Evolutionary conservation across 2,329 filamentous ascomycete species (phyloP).

Genomic region (Diaporthe nobilis): DNA sequence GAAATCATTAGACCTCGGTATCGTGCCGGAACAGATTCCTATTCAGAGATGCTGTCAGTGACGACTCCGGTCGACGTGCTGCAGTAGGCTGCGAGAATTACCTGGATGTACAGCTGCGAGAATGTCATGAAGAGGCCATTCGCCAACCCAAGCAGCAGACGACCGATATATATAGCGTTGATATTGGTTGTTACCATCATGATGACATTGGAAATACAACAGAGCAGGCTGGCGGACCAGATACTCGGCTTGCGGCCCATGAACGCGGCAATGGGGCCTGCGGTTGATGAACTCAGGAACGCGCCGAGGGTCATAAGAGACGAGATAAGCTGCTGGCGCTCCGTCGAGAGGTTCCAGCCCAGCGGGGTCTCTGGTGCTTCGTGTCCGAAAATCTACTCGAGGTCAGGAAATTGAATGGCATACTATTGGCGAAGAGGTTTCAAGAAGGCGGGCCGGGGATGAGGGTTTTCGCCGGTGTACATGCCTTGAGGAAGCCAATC

Average conservation of each 20-base stretch:
- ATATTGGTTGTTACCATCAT: conserved; percentile 71
- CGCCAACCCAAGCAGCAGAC: conserved; percentile 68
- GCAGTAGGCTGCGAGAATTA: neutral
- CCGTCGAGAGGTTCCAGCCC: conserved; percentile 61
- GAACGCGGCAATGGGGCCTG: conserved; percentile 54
- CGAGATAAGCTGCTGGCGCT: conserved; percentile 62
- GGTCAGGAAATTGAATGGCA: neutral
- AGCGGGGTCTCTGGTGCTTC: conserved; percentile 51
- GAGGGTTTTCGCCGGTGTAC: neutral
- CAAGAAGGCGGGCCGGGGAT: neutral
- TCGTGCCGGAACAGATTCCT: conserved; percentile 54
- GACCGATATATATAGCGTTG: conserved; percentile 67
- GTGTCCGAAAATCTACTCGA: conserved; percentile 54
- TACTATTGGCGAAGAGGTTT: neutral
- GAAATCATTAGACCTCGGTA: conserved; percentile 61
- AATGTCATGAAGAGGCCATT: conserved; percentile 72
- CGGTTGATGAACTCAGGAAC: conserved; percentile 59
- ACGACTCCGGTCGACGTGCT: neutral
- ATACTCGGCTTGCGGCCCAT: conserved; percentile 54
- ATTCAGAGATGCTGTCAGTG: neutral
- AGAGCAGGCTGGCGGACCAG: conserved; percentile 64
- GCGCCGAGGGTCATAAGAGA: conserved; percentile 64
- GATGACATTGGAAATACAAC: conserved; percentile 65
- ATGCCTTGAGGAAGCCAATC: conserved; percentile 61
- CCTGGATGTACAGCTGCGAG: conserved; percentile 55